Evolutionary conservation across 441 rosid species (phyloP).

Genomic region (Codiaeum variegatum): DNA sequence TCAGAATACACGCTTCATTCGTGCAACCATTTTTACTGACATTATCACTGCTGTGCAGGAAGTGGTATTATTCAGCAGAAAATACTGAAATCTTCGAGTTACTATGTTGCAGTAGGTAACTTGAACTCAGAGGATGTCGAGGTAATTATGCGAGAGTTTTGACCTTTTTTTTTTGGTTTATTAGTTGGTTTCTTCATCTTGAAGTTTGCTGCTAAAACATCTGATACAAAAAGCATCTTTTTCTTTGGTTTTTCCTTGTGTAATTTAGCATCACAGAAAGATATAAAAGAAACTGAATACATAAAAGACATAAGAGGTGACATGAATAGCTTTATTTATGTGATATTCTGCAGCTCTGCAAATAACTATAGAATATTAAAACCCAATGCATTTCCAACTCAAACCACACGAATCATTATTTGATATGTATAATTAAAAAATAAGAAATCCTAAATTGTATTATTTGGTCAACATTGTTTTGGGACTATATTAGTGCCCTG

Average conservation of each 20-base stretch:
- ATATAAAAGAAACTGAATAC: not conserved
- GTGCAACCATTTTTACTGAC: slow-evolving; percentile 14
- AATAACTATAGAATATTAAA: not conserved
- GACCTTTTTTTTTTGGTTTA: slow-evolving; percentile 14
- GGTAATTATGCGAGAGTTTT: slow-evolving; percentile 40
- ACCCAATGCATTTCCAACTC: not conserved
- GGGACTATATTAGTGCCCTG: not conserved
- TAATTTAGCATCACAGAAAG: not conserved
- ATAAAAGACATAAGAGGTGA: not conserved
- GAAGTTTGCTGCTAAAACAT: not conserved
- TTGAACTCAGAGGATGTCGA: slow-evolving; percentile 64
- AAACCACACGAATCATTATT: not conserved
- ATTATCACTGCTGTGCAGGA: slow-evolving; percentile 42
- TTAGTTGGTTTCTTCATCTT: slow-evolving; percentile 9
- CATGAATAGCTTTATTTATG: not conserved
- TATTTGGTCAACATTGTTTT: not conserved
- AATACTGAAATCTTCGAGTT: slow-evolving; percentile 64
- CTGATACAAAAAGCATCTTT: not conserved
- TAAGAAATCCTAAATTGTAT: not conserved
- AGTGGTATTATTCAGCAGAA: slow-evolving; percentile 57
- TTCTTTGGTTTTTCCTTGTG: not conserved
- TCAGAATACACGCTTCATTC: slow-evolving; percentile 7
- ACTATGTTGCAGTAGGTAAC: slow-evolving; percentile 81
- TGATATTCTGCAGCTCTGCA: not conserved
- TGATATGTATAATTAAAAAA: not conserved